phyloP scores from a whole-genome alignment of 2,329 filamentous ascomycete genomes.

The Fusarium foetens region DNA sequence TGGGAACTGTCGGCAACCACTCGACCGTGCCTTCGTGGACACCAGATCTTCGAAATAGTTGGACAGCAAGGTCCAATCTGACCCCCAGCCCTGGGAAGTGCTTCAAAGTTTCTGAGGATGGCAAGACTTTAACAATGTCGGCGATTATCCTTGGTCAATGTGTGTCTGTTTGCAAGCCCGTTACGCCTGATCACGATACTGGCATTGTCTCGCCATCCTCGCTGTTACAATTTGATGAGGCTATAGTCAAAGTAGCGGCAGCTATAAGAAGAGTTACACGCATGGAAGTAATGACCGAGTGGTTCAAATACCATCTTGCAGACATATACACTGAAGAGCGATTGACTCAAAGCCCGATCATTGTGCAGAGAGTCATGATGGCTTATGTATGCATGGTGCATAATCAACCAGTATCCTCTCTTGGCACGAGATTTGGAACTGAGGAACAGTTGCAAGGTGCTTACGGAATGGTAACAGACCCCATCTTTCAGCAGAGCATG shows the following conservation, averaged over 20 bases:
- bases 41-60: slow-evolving; percentile 13
- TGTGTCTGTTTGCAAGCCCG: background rate
- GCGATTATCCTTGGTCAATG: background rate
- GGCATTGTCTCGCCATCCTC: accelerated
- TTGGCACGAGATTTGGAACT: background rate
- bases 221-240: background rate
- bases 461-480: background rate
- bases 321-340: slow-evolving; percentile 4
- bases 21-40: background rate
- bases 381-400: slow-evolving; percentile 20
- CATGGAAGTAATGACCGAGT: background rate
- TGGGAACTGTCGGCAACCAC: background rate
- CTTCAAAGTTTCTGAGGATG: background rate
- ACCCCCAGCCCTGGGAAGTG: accelerated
- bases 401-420: background rate
- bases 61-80: slow-evolving; percentile 1
- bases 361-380: slow-evolving; percentile 9
- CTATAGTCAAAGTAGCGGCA: background rate
- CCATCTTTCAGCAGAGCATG: background rate
- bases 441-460: background rate
- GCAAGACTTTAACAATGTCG: background rate
- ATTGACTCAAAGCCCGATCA: background rate
- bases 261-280: background rate
- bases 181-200: accelerated
- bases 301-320: background rate